Evolutionary conservation across 495 filamentous ascomycete species (phyloP).

Genomic region (Penicillium egyptiacum): DNA sequence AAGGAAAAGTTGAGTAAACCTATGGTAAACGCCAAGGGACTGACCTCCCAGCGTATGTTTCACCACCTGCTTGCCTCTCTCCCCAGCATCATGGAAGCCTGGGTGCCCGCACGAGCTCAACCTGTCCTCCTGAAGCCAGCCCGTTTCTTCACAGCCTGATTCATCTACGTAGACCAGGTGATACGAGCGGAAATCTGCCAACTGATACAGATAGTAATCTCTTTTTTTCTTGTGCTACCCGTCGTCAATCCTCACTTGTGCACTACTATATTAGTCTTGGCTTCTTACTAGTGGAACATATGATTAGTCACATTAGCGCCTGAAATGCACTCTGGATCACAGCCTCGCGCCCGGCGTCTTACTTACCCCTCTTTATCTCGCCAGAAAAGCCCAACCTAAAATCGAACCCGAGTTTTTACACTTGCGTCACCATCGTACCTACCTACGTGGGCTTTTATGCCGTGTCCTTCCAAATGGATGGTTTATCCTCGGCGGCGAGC

Average conservation of each 20-base stretch:
- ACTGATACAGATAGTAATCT: no score
- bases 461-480: conserved; percentile 22
- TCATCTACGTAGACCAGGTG: no score
- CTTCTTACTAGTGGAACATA: conserved; percentile 7
- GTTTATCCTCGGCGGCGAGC: conserved; percentile 19
- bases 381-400: conserved; percentile 8
- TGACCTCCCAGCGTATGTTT: no score
- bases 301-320: conserved; percentile 11
- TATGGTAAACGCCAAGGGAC: no score
- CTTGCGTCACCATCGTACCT: conserved; percentile 11
- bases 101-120: no score
- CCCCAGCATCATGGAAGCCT: no score
- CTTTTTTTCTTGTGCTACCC: no score
- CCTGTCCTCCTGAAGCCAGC: no score
- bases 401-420: conserved; percentile 5
- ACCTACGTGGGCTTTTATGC: conserved; percentile 6
- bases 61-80: no score
- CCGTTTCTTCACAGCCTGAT: no score
- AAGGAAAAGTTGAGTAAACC: no score
- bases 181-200: no score
- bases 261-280: conserved; percentile 5
- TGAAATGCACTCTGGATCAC: conserved; percentile 10
- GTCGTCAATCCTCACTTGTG: conserved; percentile 7
- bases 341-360: conserved; percentile 9
- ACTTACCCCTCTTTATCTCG: conserved; percentile 14